These are phyloP conservation scores for Dendrocalamus sinicus DNA, from an alignment of 176 grass and related monocot species.

Conservation along the genomic window DNA sequence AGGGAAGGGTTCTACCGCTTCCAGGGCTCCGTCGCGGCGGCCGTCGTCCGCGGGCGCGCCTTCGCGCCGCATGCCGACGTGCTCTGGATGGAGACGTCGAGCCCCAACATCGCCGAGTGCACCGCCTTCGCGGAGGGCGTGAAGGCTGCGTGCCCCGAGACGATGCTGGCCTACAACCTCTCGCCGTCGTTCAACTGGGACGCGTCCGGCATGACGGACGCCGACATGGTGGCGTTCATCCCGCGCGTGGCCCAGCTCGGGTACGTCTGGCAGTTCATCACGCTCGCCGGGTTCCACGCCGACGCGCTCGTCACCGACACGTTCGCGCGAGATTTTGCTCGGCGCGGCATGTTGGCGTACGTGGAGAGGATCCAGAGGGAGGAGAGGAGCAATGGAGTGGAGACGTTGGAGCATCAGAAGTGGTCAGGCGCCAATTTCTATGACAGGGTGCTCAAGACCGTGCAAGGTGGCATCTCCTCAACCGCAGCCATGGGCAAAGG, in stretches of 20 bases:
- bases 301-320: constrained; percentile 88
- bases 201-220: constrained; percentile 85
- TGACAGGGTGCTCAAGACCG: constrained; percentile 86
- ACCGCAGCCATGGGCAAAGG: constrained; percentile 98
- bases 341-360: constrained; percentile 82
- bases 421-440: constrained; percentile 96
- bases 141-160: constrained; percentile 50
- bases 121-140: constrained; percentile 73
- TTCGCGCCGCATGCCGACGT: constrained; percentile 82
- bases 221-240: constrained; percentile 76
- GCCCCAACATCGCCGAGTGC: constrained; percentile 80
- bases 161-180: constrained; percentile 95
- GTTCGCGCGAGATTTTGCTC: constrained; percentile 84
- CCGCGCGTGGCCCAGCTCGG: constrained; percentile 71
- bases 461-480: constrained; percentile 91
- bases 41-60: constrained; percentile 70
- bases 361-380: constrained; percentile 95
- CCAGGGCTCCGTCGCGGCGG: constrained; percentile 71
- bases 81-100: constrained; percentile 97
- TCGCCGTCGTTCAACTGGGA: constrained; percentile 99
- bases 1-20: constrained; percentile 95
- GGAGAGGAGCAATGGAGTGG: constrained; percentile 87
- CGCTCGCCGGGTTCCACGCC: constrained; percentile 90
- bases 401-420: constrained; percentile 92
- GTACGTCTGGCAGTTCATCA: constrained; percentile 96